A percentile compares a stretch with the other conserved stretches of the same genome.
Conservation (phyloP, 805 yeast genomes). For the Blastobotrys muscicola region DNA sequence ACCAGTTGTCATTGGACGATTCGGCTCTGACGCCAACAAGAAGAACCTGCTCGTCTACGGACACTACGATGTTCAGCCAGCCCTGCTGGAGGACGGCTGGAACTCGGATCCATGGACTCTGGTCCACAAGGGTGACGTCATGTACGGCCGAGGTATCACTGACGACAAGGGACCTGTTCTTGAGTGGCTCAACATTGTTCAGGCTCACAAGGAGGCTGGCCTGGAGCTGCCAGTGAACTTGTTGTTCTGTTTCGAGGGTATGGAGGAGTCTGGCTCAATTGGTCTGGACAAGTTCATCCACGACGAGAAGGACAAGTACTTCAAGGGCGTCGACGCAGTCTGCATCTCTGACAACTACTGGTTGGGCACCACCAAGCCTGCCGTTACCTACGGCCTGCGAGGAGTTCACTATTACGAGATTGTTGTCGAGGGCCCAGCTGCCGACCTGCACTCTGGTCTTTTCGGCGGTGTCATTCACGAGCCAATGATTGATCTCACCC, state of each 20-base stretch:
- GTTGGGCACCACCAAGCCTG: constrained; percentile 97
- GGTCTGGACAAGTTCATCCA: constrained; percentile 82
- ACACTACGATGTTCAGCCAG: constrained; percentile 98
- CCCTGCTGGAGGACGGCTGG: constrained; percentile 90
- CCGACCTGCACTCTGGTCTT: constrained; percentile 94
- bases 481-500: constrained; percentile 89
- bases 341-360: constrained; percentile 97
- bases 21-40: constrained; percentile 72
- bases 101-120: constrained; percentile 79
- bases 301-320: constrained; percentile 67
- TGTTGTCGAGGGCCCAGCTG: constrained; percentile 79
- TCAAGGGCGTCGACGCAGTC: constrained; percentile 85
- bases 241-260: constrained; percentile 91
- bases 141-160: constrained; percentile 90
- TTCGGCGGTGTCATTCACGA: constrained; percentile 97
- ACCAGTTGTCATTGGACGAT: constrained; percentile 87
- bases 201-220: constrained; percentile 81
- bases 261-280: constrained; percentile 96
- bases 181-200: constrained; percentile 90
- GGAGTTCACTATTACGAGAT: constrained; percentile 93
- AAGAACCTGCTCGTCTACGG: constrained; percentile 90
- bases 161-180: constrained; percentile 98
- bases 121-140: constrained; percentile 55
- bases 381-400: constrained; percentile 92
- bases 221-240: constrained; percentile 89